These are phyloP conservation scores for Blepharisma japonicum DNA, from an alignment of 73 alveolate species.

Conservation along the genomic window DNA sequence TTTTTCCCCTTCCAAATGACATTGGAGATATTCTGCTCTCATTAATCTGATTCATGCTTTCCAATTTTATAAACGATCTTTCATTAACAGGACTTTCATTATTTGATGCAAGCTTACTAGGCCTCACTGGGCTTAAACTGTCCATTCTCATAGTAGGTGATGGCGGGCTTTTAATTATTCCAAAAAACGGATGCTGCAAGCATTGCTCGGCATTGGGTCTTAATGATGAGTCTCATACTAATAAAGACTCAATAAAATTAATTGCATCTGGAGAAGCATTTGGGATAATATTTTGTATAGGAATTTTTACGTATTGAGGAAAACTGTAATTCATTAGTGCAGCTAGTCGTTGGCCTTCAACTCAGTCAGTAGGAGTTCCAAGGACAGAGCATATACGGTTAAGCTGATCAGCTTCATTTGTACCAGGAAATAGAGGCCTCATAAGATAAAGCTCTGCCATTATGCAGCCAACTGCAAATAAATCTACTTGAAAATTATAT, in stretches of 20 bases:
- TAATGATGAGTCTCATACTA: slow-evolving; percentile 76
- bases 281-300: slow-evolving; percentile 67
- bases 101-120: too few species aligned
- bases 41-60: too few species aligned
- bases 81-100: too few species aligned
- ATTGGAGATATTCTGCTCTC: too few species aligned
- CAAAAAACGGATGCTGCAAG: slow-evolving; percentile 84
- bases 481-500: slow-evolving; percentile 98
- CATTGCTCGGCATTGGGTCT: slow-evolving; percentile 81
- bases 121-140: too few species aligned
- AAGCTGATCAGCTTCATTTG: slow-evolving; percentile 95
- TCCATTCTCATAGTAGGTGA: too few species aligned
- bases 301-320: slow-evolving; percentile 78
- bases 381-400: slow-evolving; percentile 95
- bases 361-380: slow-evolving; percentile 98
- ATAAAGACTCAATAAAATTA: slow-evolving; percentile 74
- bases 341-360: slow-evolving; percentile 85
- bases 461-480: slow-evolving; percentile 94
- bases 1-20: too few species aligned
- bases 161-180: not conserved
- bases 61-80: too few species aligned
- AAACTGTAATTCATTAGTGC: slow-evolving; percentile 73
- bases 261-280: slow-evolving; percentile 84
- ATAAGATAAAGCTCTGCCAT: slow-evolving; percentile 97
- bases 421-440: slow-evolving; percentile 95